A percentile compares a stretch with the other conserved stretches of the same genome.
Evolutionary conservation across 139 green algal genomes (phyloP).

Genomic region (Chlamydomonas sp.): DNA sequence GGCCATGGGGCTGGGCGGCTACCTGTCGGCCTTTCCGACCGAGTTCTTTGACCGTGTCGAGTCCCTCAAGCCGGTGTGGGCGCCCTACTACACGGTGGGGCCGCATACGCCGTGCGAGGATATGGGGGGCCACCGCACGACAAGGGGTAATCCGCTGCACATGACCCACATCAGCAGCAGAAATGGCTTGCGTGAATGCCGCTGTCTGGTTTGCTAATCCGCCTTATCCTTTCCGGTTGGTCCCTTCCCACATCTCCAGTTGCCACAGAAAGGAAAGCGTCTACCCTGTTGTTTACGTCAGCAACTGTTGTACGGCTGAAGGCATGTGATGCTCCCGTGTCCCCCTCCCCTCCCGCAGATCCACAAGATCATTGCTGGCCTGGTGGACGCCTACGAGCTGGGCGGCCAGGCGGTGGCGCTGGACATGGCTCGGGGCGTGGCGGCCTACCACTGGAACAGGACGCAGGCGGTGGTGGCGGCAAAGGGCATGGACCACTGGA

Average conservation of each 20-base stretch:
- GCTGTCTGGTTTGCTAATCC: too few species aligned
- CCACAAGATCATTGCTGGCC: slow-evolving; percentile 78
- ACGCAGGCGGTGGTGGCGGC: background rate
- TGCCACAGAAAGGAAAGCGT: too few species aligned
- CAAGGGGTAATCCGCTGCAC: too few species aligned
- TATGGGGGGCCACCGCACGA: too few species aligned
- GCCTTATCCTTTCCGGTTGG: too few species aligned
- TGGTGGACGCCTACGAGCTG: slow-evolving; percentile 69
- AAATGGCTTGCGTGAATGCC: too few species aligned
- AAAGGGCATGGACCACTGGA: slow-evolving; percentile 23
- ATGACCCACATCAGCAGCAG: too few species aligned
- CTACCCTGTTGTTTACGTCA: too few species aligned
- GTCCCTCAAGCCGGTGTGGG: slow-evolving; percentile 68
- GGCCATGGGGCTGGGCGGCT: slow-evolving; percentile 39
- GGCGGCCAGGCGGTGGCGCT: slow-evolving; percentile 51
- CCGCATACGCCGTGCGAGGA: too few species aligned
- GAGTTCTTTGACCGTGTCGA: slow-evolving; percentile 72
- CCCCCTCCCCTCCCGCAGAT: slow-evolving; percentile 50
- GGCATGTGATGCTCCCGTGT: too few species aligned
- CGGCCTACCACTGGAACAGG: slow-evolving; percentile 35
- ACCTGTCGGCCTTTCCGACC: slow-evolving; percentile 75
- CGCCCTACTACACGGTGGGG: slow-evolving; percentile 66
- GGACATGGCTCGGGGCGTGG: slow-evolving; percentile 33
- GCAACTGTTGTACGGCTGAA: too few species aligned
- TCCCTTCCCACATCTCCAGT: too few species aligned